Base-by-base conservation (phyloP, 257 asterid species). In the Buddleja alternifolia region DNA sequence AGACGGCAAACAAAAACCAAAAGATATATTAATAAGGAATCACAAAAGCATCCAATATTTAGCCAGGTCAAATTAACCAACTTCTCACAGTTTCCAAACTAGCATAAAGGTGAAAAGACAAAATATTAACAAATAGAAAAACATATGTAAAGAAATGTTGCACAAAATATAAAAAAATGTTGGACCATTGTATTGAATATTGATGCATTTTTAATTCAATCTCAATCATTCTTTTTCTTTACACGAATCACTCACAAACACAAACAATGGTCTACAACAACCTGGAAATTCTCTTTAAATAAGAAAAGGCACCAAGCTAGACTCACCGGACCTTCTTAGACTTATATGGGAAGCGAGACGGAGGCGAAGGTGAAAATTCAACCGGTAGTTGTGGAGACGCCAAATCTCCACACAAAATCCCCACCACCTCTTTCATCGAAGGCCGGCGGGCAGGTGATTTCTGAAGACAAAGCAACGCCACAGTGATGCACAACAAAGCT, bases 391-490 rank as follows among this genome's bases (percentile, higher is more conserved):
- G 81, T 1, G 93, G 96, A 42, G 85, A 72, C 6, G 66, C 96
- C 59, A 86, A 51, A 25, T 90, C 96, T 14, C 97, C 97, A 0
- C 81, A 75, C 68, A 93, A 80, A 74, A 87, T 83, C 63, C 86
- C 91, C 24, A 83, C 99, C 20, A 93, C 95, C 70, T 90, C 96
- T 53, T 82, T 88, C 99, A 91, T 93, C 1, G 97, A 87, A 45
- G 99, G 97, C 63, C 98, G 81, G 8, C 84, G 63, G 4, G 89
- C 56, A 19, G 97, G 97, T 9, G 86, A 85, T 73, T 89, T 93
- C 78, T 91, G 99, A 78, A 93, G 75, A 79, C 99, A 93, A 23
- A 83, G 96, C 74, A 90, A 62, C 2, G 97, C 99, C 71, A 93
- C 96, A 0, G 87, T 87, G 44, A 87, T 84, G 77, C 96, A 93